Percentiles rank a stretch among this genome's conserved stretches.
Evolutionary conservation across 1,284 basidiomycete species (phyloP).

Genomic region (Fomitopsis pinicola): DNA sequence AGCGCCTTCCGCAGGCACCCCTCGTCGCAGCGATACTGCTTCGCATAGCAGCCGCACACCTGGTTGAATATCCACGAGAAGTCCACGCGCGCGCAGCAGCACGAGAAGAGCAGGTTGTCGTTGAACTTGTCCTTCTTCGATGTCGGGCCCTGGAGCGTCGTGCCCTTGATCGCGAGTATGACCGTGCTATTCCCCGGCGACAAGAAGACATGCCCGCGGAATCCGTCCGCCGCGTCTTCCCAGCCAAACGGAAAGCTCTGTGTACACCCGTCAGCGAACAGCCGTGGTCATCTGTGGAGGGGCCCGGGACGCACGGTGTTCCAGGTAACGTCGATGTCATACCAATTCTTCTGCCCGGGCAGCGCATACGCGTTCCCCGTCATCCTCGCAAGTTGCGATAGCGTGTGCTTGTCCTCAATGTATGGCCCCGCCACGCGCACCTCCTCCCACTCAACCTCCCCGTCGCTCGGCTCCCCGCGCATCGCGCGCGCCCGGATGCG

Average conservation of each 20-base stretch:
- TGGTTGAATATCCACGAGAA: conserved; percentile 78
- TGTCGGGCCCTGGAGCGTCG: conserved; percentile 77
- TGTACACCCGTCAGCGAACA: background rate
- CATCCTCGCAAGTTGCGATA: conserved; percentile 87
- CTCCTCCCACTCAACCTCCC: conserved; percentile 54
- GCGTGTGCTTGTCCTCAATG: conserved; percentile 75
- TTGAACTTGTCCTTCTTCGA: conserved; percentile 94
- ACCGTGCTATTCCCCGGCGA: conserved; percentile 80
- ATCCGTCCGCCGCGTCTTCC: conserved; percentile 77
- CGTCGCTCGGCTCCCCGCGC: conserved; percentile 38
- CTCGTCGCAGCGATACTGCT: conserved; percentile 74
- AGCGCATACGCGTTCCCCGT: conserved; percentile 85
- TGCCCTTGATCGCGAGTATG: conserved; percentile 94
- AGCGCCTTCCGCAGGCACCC: conserved; percentile 83
- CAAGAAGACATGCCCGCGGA: conserved; percentile 88
- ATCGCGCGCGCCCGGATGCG: conserved; percentile 50
- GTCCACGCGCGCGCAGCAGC: conserved; percentile 94
- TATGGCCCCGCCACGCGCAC: conserved; percentile 61
- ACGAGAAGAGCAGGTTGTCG: conserved; percentile 95
- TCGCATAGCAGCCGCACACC: conserved; percentile 87
- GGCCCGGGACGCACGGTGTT: conserved; percentile 52
- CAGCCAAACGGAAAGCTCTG: conserved; percentile 91
- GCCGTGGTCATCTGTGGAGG: background rate
- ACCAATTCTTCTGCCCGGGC: conserved; percentile 74
- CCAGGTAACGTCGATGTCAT: conserved; percentile 73